Evolutionary conservation across 306 rosid genomes (phyloP), one percentile per base, ranked within the genome.

Genomic region (Clitoria ternatea): DNA sequence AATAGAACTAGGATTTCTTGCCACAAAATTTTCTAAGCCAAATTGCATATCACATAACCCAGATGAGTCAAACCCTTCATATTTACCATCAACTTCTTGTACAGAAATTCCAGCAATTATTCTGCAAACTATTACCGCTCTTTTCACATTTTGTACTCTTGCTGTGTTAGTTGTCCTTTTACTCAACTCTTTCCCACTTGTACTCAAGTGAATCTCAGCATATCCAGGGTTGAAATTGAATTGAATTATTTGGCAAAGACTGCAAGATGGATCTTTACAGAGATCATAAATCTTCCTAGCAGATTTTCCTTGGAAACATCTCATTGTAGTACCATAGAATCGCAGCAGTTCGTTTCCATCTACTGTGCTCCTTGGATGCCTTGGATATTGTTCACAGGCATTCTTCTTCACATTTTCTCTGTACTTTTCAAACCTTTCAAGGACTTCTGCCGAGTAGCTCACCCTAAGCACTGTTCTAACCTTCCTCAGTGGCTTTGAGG

Each of bases 311-410:
- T 76, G 77, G 64, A 79, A 76, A 60, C 97, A 88, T 43, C 75
- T 80, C 70, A 88, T 67, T 11, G 88, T 88, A 15, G 95, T 84
- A 23, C 70, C 72, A 49, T 72, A 88, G 83, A 88, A 86, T 15
- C 86, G 57, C 33, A 88, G 23, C 74, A 83, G 65, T 80, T 88
- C 92, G 35, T 90, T 90, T 35, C 97, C 92, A 68, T 90, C 95
- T 0, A 88, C 95, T 0, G 62, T 42, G 81, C 85, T 83, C 77
- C 97, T 79, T 5, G 90, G 83, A 55, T 88, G 86, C 70, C 64
- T 80, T 64, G 75, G 80, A 66, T 36, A 20, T 54, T 77, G 63
- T 53, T 76, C 74, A 17, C 72, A 12, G 4, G 87, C 81, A 15
- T 69, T 63, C 78, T 50, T 69, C 87, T 88, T 88, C 70, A 90